phyloP scores from a whole-genome alignment of 177 flowering plant species.

The Vitis hybrid region DNA sequence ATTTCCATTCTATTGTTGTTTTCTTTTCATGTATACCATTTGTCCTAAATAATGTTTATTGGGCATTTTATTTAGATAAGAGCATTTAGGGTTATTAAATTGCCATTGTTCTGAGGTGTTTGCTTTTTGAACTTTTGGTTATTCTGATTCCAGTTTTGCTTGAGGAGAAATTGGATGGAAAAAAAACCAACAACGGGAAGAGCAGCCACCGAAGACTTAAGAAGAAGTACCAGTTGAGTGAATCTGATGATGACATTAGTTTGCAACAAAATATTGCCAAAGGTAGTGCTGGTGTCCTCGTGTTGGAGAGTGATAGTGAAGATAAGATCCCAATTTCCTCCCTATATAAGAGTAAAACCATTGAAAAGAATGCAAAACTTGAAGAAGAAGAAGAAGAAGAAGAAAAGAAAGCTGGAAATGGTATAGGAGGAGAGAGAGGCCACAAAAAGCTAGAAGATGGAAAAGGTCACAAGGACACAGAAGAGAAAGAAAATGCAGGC shows the following conservation, averaged over 20 bases:
- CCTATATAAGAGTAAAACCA: conserved; percentile 13
- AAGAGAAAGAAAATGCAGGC: conserved; percentile 2
- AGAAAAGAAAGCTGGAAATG: too few species aligned
- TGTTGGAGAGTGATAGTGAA: conserved; percentile 31
- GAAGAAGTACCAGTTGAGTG: conserved; percentile 32
- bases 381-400: neutral
- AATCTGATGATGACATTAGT: conserved; percentile 31
- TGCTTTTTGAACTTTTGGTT: neutral
- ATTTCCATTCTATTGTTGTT: neutral
- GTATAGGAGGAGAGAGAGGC: too few species aligned
- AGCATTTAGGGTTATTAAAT: neutral
- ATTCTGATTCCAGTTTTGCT: conserved; percentile 4
- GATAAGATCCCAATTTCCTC: conserved; percentile 28
- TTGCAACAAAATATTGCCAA: conserved; percentile 2
- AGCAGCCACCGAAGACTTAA: conserved; percentile 23
- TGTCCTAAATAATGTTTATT: neutral
- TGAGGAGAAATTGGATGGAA: conserved; percentile 9
- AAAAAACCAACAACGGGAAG: conserved; percentile 17
- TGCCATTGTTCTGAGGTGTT: neutral
- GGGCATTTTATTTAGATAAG: too few species aligned
- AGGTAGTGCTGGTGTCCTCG: neutral
- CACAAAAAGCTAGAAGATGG: too few species aligned
- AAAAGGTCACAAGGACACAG: conserved; percentile 8
- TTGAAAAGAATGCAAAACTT: conserved; percentile 5
- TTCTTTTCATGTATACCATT: neutral